Percentiles rank a stretch among this genome's conserved stretches.
Conservation (phyloP, 495 filamentous ascomycete species). For the Penicillium tannophilum region DNA sequence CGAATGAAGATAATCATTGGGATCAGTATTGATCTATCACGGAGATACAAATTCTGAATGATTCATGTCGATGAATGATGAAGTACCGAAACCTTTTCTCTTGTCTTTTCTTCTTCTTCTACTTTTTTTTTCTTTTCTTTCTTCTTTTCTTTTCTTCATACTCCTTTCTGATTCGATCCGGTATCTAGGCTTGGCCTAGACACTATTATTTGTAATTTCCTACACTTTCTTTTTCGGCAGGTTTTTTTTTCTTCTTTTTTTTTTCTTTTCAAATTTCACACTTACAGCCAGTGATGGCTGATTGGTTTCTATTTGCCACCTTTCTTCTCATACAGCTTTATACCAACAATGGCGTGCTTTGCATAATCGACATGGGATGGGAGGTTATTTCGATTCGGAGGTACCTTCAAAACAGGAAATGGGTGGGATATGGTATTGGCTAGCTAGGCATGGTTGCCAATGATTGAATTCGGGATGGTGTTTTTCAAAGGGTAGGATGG, state of each 20-base stretch:
- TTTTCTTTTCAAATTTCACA: neutral
- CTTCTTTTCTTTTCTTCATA: neutral
- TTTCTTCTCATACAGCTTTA: neutral
- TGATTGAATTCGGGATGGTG: neutral
- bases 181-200: neutral
- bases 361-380: neutral
- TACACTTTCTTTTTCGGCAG: neutral
- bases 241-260: neutral
- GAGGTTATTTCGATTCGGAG: neutral
- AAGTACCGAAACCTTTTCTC: neutral
- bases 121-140: constrained; percentile 1
- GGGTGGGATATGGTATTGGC: neutral
- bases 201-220: neutral
- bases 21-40: constrained; percentile 7
- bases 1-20: constrained; percentile 30
- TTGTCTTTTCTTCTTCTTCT: neutral
- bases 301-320: neutral
- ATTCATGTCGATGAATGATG: neutral
- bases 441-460: neutral
- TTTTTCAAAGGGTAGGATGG: neutral
- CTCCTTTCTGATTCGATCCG: neutral
- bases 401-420: neutral
- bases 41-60: neutral
- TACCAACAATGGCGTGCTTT: constrained; percentile 2
- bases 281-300: neutral